Evolutionary conservation across 2,329 filamentous ascomycete species (phyloP), one percentile per base, ranked within the genome.

Genomic region (Rutstroemia sp.): DNA sequence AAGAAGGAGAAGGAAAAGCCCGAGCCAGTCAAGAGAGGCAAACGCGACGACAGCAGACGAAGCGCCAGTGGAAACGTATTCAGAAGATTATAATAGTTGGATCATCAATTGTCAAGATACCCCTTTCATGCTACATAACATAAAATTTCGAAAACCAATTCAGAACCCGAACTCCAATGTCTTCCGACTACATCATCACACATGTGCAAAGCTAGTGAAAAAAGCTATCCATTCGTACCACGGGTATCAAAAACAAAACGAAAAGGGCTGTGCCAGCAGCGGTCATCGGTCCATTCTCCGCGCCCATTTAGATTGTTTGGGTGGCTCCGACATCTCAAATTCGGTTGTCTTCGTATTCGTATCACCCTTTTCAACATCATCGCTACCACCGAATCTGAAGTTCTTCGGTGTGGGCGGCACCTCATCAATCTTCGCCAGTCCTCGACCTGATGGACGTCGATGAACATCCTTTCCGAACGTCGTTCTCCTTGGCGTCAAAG

Each of bases 41-140:
- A 67, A 59, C 63, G 67, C 23, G 68, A 69, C 25, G 68, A 70
- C 34, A 69, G 69, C 27, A 81, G 88, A 65, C 76, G 88, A 65
- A 91, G 86, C 71, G 88, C 88, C 51, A 90, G 87, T 71, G 80
- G 79, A 52, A 92, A 92, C 72, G 84, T 84, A 42, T 88, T 91
- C 70, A 80, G 86, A 69, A 79, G 77, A 67, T 78, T 89, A 76
- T 86, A 73, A 67, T 56, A 53, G 50, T 44, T 41, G 37, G 47
- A 55, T 51, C 46, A 45, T 51, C 25, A 50, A 25, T 21, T 41
- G 30, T 55, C 41, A 55, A 51, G 53, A 55, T 55, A 55, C 53
- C 53, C 53, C 27, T 55, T 51, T 50, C 16, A 45, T 51, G 50
- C 38, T 45, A 55, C 39, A 55, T 34, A 48, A 34, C 4, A 48